Conservation (phyloP, 192 early-diverging fungal species). For the Backusella sp. region DNA sequence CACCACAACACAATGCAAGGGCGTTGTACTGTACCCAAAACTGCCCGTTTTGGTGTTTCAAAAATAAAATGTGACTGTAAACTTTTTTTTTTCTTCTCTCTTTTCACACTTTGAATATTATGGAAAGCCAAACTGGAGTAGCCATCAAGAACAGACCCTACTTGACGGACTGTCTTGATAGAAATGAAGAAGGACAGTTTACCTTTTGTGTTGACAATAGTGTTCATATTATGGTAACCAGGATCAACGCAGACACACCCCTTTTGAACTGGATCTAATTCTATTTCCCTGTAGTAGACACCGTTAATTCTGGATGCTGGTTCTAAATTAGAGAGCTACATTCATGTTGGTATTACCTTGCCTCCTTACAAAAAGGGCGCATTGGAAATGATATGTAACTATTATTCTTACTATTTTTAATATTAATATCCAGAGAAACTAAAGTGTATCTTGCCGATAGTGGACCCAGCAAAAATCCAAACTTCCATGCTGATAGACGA, state of each 20-base stretch:
- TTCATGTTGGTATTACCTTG: neutral
- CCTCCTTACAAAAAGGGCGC: neutral
- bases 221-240: constrained; percentile 12
- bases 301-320: neutral
- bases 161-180: neutral
- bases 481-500: neutral
- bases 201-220: neutral
- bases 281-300: constrained; percentile 1
- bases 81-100: neutral
- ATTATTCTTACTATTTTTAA: too few species aligned
- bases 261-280: neutral
- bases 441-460: neutral
- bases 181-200: neutral
- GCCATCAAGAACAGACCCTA: neutral
- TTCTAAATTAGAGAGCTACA: neutral
- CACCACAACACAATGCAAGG: neutral
- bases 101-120: neutral
- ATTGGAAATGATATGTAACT: neutral
- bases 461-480: neutral
- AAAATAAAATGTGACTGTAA: constrained; percentile 1
- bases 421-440: too few species aligned
- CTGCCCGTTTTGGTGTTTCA: neutral
- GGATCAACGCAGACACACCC: neutral
- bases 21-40: neutral
- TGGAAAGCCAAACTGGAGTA: neutral